phyloP scores from a whole-genome alignment of 2,329 filamentous ascomycete genomes.

The Fusarium sp. region DNA sequence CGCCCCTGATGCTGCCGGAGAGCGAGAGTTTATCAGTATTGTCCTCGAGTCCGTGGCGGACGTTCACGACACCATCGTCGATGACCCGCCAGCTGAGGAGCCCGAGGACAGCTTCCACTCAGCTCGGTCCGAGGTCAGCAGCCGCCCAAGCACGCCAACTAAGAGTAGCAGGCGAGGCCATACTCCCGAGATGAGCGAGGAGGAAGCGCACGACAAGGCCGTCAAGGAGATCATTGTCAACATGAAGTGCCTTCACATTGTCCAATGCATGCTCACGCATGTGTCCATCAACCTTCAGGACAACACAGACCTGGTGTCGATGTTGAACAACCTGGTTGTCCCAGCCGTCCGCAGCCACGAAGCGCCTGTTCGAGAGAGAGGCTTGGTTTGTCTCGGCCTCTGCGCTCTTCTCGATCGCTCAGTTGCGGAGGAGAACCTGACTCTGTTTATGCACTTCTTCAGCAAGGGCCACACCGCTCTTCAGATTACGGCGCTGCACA shows the following conservation, averaged over 20 bases:
- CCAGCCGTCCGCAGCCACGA: slow-evolving; percentile 95
- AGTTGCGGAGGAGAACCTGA: slow-evolving; percentile 90
- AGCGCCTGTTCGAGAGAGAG: slow-evolving; percentile 90
- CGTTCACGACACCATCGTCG: slow-evolving; percentile 92
- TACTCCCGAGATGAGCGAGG: slow-evolving; percentile 65
- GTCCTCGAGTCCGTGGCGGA: slow-evolving; percentile 95
- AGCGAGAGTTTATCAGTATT: slow-evolving; percentile 85
- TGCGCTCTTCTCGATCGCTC: slow-evolving; percentile 93
- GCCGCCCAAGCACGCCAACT: slow-evolving; percentile 69
- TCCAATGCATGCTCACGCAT: slow-evolving; percentile 96
- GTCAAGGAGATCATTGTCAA: slow-evolving; percentile 95
- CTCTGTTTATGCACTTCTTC: slow-evolving; percentile 95
- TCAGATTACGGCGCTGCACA: slow-evolving; percentile 90
- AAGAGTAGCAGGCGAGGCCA: slow-evolving; percentile 57
- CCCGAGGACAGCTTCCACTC: slow-evolving; percentile 88
- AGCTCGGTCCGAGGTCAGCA: slow-evolving; percentile 85
- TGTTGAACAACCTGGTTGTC: slow-evolving; percentile 97
- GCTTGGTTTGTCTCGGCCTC: slow-evolving; percentile 88
- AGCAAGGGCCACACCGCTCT: slow-evolving; percentile 90
- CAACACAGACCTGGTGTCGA: slow-evolving; percentile 92
- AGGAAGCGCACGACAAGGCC: slow-evolving; percentile 78
- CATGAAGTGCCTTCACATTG: slow-evolving; percentile 97
- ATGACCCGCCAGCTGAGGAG: slow-evolving; percentile 70
- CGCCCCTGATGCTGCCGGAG: slow-evolving; percentile 77
- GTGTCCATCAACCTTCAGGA: slow-evolving; percentile 88